Evolutionary conservation across 768 basidiomycete species (phyloP).

Genomic region (Coprinopsis strossmayeri): DNA sequence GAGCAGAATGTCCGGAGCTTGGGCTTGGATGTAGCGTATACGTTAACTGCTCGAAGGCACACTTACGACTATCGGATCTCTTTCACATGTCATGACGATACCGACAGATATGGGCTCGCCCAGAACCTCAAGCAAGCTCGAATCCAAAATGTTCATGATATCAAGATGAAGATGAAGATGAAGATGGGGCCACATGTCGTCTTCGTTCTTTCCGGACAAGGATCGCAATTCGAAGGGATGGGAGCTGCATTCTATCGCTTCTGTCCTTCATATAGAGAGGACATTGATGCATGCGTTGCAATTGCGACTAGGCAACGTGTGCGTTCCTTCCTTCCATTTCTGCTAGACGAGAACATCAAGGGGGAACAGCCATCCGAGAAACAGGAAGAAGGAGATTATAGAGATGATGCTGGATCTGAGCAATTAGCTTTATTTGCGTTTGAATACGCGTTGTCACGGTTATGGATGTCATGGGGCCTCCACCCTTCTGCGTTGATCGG

Average conservation of each 20-base stretch:
- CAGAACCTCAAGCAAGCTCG: conserved; percentile 32
- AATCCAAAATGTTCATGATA: conserved; percentile 22
- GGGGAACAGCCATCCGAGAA: too few species aligned
- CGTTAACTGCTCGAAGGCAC: conserved; percentile 59
- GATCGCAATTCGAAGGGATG: conserved; percentile 63
- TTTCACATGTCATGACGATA: conserved; percentile 32
- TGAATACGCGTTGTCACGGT: conserved; percentile 51
- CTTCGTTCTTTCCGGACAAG: conserved; percentile 75
- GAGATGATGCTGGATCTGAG: conserved; percentile 36
- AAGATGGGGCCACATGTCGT: conserved; percentile 30
- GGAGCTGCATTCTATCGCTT: conserved; percentile 48
- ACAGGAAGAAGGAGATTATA: conserved; percentile 2
- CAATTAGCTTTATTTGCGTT: conserved; percentile 55
- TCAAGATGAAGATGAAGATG: too few species aligned
- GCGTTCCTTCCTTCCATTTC: conserved; percentile 37
- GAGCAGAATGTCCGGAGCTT: conserved; percentile 22
- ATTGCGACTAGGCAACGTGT: conserved; percentile 45
- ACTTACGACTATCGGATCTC: conserved; percentile 47
- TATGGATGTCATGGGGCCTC: conserved; percentile 71
- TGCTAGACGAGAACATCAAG: conserved; percentile 6
- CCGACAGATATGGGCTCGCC: conserved; percentile 40
- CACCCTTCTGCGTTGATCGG: conserved; percentile 56
- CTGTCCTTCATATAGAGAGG: conserved; percentile 37
- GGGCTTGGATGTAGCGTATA: conserved; percentile 61
- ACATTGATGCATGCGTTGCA: conserved; percentile 53